Conservation (phyloP, 495 filamentous ascomycete genomes). For the Achaetomiella virescens region DNA sequence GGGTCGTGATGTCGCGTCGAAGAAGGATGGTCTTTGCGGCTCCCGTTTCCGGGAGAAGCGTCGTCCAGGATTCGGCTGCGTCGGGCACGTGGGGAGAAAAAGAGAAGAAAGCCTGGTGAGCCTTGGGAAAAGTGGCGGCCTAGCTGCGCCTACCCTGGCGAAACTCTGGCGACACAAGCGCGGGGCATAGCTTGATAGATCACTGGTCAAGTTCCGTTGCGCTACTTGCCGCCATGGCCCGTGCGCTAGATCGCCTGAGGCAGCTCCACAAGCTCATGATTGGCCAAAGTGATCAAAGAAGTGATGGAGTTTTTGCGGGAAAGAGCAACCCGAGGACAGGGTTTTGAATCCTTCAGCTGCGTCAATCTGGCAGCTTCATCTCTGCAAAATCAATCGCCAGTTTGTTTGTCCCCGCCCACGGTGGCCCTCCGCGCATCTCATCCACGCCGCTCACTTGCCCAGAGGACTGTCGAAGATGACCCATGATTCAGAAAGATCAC, state of each 20-base stretch:
- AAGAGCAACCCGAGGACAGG: constrained; percentile 15
- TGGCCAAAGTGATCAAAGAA: background rate
- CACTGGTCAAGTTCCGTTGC: background rate
- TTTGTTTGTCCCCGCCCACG: background rate
- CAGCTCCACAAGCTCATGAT: background rate
- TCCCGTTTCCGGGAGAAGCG: background rate
- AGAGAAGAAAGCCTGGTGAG: constrained; percentile 16
- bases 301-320: constrained; percentile 22
- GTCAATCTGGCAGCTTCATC: constrained; percentile 10
- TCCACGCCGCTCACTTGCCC: no score
- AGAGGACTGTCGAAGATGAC: no score
- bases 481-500: no score
- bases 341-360: constrained; percentile 20
- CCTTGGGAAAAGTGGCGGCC: constrained; percentile 20
- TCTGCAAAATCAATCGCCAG: background rate
- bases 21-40: no score
- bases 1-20: no score
- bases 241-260: background rate
- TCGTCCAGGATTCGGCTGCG: background rate
- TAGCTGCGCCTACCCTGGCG: constrained; percentile 23
- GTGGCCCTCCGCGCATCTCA: no score
- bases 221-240: background rate
- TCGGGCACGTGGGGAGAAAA: constrained; percentile 2
- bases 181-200: constrained; percentile 12
- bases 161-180: constrained; percentile 18